Evolutionary conservation across 495 filamentous ascomycete genomes (phyloP), one percentile per base, ranked within the genome.

Genomic region (Hypoxylon subgilvum): DNA sequence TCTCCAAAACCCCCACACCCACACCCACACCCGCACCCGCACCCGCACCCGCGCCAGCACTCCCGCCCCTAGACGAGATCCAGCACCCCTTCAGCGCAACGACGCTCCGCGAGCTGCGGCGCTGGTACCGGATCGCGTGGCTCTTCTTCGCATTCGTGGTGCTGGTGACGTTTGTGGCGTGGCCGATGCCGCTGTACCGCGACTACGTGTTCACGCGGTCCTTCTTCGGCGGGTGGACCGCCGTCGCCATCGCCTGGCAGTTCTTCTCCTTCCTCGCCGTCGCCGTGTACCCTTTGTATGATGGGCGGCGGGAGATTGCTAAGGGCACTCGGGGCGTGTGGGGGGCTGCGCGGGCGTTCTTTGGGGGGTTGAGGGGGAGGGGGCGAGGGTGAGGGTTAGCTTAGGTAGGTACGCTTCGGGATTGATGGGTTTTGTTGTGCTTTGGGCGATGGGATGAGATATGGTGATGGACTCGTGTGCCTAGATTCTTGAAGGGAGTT

Each of bases 181-280:
- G 90, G 90, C 90, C 90, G 2, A 89, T 93, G 75, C 90, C 90
- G 1, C 82, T 95, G 83, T 95, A 91, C 66, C 89, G 76, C 3
- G 81, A 81, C 10, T 95, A 95, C 63, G 76, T 93, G 13, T 93
- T 93, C 73, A 86, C 82, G 69, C 86, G 85, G 75, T 76, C 80
- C 58, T 93, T 93, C 74, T 93, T 92, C 74, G 87, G 87, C 0
- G 88, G 89, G 10, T 93, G 89, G 89, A 82, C 89, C 9, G 69
- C 79, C 27, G 87, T 93, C 6, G 43, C 59, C 36, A 23, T 57
- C 43, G 28, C 57, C 54, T 34, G 27, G 63, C 14, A 40, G 59
- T 53, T 47, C 53, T 41, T 44, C 40, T 48, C 49, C 25, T 45
- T 54, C 55, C 3, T 41, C 34, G 46, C 50, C 7, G 39, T 53